Base-by-base conservation (phyloP, 805 yeast species). In the Ogataea pignaliae region DNA sequence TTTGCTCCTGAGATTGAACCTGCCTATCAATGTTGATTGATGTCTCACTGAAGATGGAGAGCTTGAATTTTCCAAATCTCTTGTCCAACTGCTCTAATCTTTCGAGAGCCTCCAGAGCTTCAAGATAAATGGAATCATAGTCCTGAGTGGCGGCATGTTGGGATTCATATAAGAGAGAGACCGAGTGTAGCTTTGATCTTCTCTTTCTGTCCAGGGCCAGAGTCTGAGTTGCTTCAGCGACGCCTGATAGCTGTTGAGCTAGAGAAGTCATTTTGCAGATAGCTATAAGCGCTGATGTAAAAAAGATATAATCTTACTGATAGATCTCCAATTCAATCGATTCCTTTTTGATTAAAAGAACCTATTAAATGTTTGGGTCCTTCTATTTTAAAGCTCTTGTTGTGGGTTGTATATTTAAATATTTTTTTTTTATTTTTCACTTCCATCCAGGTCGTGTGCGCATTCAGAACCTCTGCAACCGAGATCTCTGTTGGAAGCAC, bases 61-160 rank as follows among this genome's bases (percentile, higher is more conserved):
- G 71, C 53, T 75, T 75, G 63, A 91, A 93, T 51, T 74, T 75
- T 3, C 70, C 61, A 63, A 93, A 91, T 42, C 91, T 74, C n/a
- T 76, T 71, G 57, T 93, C 97, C 28, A 91, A 64, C 15, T 75
- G 69, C 37, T 75, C 77, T 41, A 93, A 70, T 53, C 86, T 90
- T 29, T 78, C 80, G 37, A 90, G 71, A 0, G 95, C 96, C 44
- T 85, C 93, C 7, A 76, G 56, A 2, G 93, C 84, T 44, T 78
- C 78, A 41, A 81, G 76, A 58, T 75, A 85, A 45, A 93, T 81
- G 37, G 83, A 73, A 54, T 89, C 97, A 57, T 79, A 90, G 63
- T 93, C 99, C 69, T 93, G 98, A 31, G 90, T 78, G n/a, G 95
- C 87, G 14, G 99, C 99, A 48, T 80, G 81, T 55, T 83, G 81